Evolutionary conservation across 352 stramenopile species (phyloP), one percentile per base, ranked within the genome.

Genomic region (Aphanomyces euteiches): DNA sequence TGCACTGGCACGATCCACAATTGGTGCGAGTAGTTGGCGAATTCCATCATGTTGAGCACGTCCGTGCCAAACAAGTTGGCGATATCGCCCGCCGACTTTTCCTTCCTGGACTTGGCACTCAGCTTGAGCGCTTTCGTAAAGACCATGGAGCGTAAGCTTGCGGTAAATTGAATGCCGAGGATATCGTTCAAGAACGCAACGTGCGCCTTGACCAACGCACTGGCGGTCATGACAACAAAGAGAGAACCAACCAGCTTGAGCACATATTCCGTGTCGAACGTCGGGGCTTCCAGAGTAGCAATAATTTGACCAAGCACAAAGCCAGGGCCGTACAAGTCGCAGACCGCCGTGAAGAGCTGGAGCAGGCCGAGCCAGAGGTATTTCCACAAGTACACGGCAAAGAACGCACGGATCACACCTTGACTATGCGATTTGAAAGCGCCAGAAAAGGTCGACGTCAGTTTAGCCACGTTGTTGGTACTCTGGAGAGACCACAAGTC

Each of bases 61-160:
- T 99, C 96, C 67, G 96, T 93, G 21, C 89, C 96, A 69, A 97
- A 94, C n/a, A 98, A 80, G 69, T 98, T 98, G 1, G 96, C 80
- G 60, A 98, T 97, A 68, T 93, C 80, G 6, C 92, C 91, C 0
- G 87, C 80, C 28, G 80, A 80, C 7, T 87, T 47, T 1, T 67
- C 57, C 66, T 78, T 89, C 65, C 85, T 89, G 45, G 76, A 77
- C 68, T 89, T 79, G 28, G 78, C 81, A 34, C 82, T 90, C 17
- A 71, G 56, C n/a, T 40, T 19, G 19, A 67, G 47, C 41, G 73
- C 71, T 66, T 86, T 86, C 10, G 67, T 48, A 43, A 82, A 82
- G 40, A 86, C 13, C 19, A 84, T 53, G 5, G 68, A 56, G 47
- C 75, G 77, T 5, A 84, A 45, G 3, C 77, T 57, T 17, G 47